phyloP scores from a whole-genome alignment of 1,284 basidiomycete species.

The Trichosporon sp. region DNA sequence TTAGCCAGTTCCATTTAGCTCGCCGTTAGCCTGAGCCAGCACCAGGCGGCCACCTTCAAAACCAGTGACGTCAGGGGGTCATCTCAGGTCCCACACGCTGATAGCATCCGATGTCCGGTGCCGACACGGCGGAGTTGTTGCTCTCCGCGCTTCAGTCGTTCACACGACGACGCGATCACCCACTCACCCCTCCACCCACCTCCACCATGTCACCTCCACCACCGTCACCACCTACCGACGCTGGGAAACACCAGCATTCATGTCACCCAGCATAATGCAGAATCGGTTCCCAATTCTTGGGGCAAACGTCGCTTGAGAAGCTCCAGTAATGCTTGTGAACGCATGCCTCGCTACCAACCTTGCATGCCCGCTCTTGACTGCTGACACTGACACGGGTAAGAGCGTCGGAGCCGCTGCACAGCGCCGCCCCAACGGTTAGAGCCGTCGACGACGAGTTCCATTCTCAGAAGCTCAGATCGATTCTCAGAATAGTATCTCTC shows the following conservation, averaged over 20 bases:
- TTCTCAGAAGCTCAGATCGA: background rate
- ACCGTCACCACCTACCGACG: background rate
- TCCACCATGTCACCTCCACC: background rate
- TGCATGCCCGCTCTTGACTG: background rate
- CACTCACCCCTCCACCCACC: background rate
- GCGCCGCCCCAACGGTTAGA: no score
- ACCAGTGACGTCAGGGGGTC: background rate
- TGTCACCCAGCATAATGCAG: background rate
- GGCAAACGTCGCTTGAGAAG: constrained; percentile 1
- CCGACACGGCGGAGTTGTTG: background rate
- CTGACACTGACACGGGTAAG: background rate
- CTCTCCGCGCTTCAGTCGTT: background rate
- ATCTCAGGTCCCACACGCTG: constrained; percentile 1
- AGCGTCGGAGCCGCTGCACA: background rate
- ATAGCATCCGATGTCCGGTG: constrained; percentile 14
- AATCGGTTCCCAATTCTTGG: background rate
- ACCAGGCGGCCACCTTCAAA: background rate
- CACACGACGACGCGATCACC: background rate
- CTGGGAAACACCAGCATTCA: constrained; percentile 2
- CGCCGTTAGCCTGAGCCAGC: background rate
- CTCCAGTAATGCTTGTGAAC: background rate
- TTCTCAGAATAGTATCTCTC: background rate
- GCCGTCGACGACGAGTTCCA: background rate
- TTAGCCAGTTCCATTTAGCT: background rate
- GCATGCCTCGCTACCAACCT: constrained; percentile 4